Conservation (phyloP, 257 asterid species). For the Solanum pimpinellifolium region DNA sequence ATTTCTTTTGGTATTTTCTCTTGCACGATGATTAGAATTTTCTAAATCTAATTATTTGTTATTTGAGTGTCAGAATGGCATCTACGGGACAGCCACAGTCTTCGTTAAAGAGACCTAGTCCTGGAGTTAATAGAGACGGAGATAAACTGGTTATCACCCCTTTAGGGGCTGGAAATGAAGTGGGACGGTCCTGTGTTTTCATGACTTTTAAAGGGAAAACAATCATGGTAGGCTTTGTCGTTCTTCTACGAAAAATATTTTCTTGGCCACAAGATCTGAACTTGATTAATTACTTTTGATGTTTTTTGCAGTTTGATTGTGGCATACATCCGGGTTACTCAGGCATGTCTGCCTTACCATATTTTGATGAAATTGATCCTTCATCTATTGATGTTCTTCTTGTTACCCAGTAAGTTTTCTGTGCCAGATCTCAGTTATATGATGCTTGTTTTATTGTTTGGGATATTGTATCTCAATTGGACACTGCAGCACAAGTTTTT, state of each 20-base stretch:
- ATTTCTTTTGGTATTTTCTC: not conserved
- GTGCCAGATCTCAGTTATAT: not conserved
- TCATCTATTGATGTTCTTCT: constrained; percentile 82
- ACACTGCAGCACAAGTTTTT: not conserved
- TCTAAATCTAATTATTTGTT: not conserved
- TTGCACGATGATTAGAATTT: not conserved
- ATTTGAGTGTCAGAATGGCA: constrained; percentile 32
- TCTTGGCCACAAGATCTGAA: not conserved
- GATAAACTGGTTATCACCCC: constrained; percentile 87
- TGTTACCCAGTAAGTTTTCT: constrained; percentile 62
- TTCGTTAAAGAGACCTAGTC: constrained; percentile 36
- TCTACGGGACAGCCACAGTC: constrained; percentile 41
- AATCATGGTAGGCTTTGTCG: constrained; percentile 40
- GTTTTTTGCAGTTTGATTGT: constrained; percentile 66
- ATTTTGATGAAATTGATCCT: constrained; percentile 92
- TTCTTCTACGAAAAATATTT: not conserved
- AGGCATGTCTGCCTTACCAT: constrained; percentile 98
- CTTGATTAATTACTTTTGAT: not conserved
- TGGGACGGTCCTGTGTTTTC: constrained; percentile 89
- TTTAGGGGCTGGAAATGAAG: constrained; percentile 94
- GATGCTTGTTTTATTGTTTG: not conserved
- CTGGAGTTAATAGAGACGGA: constrained; percentile 45
- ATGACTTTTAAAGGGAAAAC: constrained; percentile 90
- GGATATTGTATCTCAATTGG: not conserved
- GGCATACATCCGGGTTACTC: constrained; percentile 96